Evolutionary conservation across 805 yeast genomes (phyloP), one percentile per base, ranked within the genome.

Genomic region (Myxozyma nipponensis): DNA sequence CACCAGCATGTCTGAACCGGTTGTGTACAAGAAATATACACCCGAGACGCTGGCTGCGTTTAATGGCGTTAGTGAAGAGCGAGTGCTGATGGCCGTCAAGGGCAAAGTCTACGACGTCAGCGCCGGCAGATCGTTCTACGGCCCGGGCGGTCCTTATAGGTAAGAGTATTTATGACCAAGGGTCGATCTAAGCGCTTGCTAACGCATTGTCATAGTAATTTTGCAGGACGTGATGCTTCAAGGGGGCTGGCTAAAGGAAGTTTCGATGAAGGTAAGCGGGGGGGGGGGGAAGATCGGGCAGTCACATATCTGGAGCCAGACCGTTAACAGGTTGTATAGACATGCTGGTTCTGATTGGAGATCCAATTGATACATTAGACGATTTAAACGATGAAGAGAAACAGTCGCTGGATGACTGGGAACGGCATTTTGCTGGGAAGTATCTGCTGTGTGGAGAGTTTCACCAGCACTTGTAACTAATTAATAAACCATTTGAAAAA

Each of bases 371-470:
- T 63, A 70, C 71, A 4, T 73, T 93, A 50, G 62, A 67, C 0
- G 91, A 81, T 56, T 75, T 93, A 59, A 69, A 73, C 0, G 71
- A 69, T 4, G 75, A 74, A 7, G 96, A 93, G 60, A 57, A 59
- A 38, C 83, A 79, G 49, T 76, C 91, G 3, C 72, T 95, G 60
- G 78, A 84, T 56, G 85, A 83, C 41, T 93, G 98, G 98, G 87
- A 79, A 56, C 79, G 76, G 36, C 88, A 84, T 67, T 91, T 93
- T 64, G 81, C 75, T 46, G 78, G 77, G 60, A 93, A 93, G 72
- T 93, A 93, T 64, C 81, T 85, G 1, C 73, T 79, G 21, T 85
- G 89, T 36, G 98, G 98, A 1, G 75, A 77, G 28, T 72, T 89
- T 42, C 77, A 79, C 9, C 50, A 53, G 21, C 52, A 60, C 35